These are phyloP conservation scores for Macroventuria anomochaeta DNA, from an alignment of 2,329 filamentous ascomycete species.

Conservation along the genomic window DNA sequence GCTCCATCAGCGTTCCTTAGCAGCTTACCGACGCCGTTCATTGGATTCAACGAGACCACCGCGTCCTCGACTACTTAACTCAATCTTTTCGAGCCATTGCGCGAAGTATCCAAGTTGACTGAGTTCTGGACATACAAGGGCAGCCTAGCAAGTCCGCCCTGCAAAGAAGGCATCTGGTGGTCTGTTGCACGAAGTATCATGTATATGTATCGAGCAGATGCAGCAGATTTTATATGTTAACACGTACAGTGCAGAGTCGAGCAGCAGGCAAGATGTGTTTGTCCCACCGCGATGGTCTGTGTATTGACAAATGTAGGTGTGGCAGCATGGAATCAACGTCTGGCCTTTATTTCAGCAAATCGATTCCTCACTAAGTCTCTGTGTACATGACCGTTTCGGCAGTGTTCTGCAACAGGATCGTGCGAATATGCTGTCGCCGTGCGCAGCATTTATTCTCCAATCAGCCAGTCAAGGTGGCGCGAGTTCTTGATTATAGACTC, in stretches of 20 bases:
- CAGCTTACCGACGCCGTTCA: background rate
- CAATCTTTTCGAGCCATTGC: background rate
- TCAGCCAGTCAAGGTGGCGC: too few species aligned
- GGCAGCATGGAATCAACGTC: background rate
- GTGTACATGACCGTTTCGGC: too few species aligned
- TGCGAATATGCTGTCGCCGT: too few species aligned
- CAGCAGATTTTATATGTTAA: background rate
- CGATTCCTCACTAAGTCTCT: too few species aligned
- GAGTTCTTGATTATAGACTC: too few species aligned
- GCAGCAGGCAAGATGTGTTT: too few species aligned
- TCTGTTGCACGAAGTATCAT: background rate
- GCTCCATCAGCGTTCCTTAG: background rate
- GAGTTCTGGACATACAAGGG: background rate
- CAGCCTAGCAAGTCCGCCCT: background rate
- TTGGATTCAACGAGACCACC: background rate
- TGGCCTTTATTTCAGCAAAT: too few species aligned
- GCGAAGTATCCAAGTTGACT: background rate
- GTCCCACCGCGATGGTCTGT: background rate
- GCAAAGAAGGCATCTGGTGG: background rate
- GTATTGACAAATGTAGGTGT: background rate
- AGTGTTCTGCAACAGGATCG: too few species aligned
- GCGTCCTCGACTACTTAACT: too few species aligned
- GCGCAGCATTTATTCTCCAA: too few species aligned
- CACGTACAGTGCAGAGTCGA: background rate
- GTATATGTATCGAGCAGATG: background rate